Evolutionary conservation across 164 flowering plant species (phyloP), one percentile per base, ranked within the genome.

Genomic region (Kalanchoe fedtschenkoi): DNA sequence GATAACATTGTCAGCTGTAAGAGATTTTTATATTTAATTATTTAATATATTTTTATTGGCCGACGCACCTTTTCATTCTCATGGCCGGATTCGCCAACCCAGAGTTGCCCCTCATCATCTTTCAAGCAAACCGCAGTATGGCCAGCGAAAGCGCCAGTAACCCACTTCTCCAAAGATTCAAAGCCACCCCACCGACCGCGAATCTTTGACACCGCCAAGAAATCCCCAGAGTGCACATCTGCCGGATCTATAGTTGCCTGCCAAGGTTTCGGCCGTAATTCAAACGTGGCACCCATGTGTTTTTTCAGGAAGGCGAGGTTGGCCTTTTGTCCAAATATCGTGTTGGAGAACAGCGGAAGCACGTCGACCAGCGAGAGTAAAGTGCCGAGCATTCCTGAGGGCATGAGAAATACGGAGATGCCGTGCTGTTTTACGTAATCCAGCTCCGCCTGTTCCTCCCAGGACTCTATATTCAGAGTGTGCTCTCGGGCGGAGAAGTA

Each of bases 121-220:
- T 87, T 95, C 73, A 95, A 67, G 72, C 99, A 95, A 67, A 95
- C 99, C 0, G 99, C 93, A 34, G 99, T 89, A 43, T 95, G 97
- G 57, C 99, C 99, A 69, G 97, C 99, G 81, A 87, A 95, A 32
- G 99, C 95, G 43, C 99, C 99, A 2, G 97, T 95, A 43, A 95
- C 99, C 99, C 99, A 95, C 73, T 95, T 95, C 72, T 95, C 99
- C 57, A 95, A 77, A 35, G 99, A 87, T 77, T 95, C 99, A 81
- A 95, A 91, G 34, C 96, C 99, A 69, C 99, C 99, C 99, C 99
- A 91, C 44, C 96, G 83, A 30, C 99, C 99, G 66, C 97, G 96
- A 67, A 95, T 91, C 76, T 91, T 95, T 34, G 97, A 91, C 32
- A 91, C 75, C 5, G 97, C 99, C 65, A 95, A 76, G 65, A 95